Percentiles rank a stretch among this genome's conserved stretches.
phyloP scores from a whole-genome alignment of 78 protist genomes.

The Pigoraptor vietnamica region DNA sequence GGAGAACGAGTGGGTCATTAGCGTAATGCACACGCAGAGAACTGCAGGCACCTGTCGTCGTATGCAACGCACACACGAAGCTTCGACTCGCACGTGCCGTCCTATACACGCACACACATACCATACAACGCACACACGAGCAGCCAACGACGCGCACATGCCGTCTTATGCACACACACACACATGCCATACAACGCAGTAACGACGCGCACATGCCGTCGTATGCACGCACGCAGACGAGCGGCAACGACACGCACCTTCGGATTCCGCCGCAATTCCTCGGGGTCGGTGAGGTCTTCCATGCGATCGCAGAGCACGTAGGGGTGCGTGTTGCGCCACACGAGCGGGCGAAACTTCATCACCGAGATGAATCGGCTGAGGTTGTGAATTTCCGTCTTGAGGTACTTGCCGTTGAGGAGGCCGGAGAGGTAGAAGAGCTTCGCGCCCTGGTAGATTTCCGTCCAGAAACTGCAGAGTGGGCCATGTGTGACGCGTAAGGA shows the following conservation, averaged over 20 bases:
- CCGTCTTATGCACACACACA: neutral
- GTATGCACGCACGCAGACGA: neutral
- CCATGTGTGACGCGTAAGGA: neutral
- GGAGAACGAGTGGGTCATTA: no score
- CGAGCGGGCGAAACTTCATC: slow-evolving; percentile 80
- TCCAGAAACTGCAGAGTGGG: slow-evolving; percentile 80
- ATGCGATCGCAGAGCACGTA: slow-evolving; percentile 86
- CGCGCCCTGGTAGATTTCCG: slow-evolving; percentile 95
- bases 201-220: neutral
- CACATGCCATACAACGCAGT: neutral
- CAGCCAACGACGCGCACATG: no score
- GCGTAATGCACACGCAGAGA: no score
- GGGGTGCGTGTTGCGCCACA: slow-evolving; percentile 94
- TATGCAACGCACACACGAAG: no score
- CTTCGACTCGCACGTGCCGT: neutral
- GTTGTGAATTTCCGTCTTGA: slow-evolving; percentile 81
- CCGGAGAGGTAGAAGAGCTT: slow-evolving; percentile 95
- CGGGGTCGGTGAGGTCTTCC: slow-evolving; percentile 92
- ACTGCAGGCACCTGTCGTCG: no score
- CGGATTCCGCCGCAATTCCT: slow-evolving; percentile 47
- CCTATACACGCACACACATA: neutral
- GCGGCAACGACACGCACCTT: slow-evolving; percentile 34
- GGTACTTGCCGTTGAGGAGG: slow-evolving; percentile 77
- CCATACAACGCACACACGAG: neutral
- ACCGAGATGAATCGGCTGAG: slow-evolving; percentile 92